Conservation (phyloP, 2,329 filamentous ascomycete genomes). For the Grosmannia clavigera region DNA sequence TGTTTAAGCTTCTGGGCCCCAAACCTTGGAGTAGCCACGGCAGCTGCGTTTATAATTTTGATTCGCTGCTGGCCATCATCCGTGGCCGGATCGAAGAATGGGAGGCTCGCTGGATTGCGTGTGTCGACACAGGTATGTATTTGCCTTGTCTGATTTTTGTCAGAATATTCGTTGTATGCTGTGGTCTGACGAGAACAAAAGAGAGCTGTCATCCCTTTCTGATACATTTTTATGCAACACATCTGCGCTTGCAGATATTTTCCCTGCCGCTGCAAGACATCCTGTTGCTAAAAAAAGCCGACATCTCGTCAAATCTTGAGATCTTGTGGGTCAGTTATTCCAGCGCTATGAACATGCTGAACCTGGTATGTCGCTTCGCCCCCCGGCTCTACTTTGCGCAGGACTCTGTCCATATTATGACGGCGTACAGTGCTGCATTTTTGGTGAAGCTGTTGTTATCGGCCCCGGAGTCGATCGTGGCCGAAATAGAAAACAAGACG, state of each 20-base stretch:
- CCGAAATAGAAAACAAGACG: no score
- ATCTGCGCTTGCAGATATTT: conserved; percentile 24
- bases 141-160: no score
- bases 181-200: background rate
- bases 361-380: background rate
- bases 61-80: conserved; percentile 15
- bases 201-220: conserved; percentile 19
- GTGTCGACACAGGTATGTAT: background rate
- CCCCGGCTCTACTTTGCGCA: background rate
- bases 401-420: background rate
- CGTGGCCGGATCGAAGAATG: conserved; percentile 16
- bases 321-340: conserved; percentile 21
- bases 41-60: conserved; percentile 12
- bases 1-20: background rate
- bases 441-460: conserved; percentile 7
- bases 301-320: conserved; percentile 9
- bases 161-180: no score
- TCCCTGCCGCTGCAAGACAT: conserved; percentile 20
- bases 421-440: conserved; percentile 8
- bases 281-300: background rate
- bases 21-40: background rate
- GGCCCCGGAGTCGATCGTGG: no score
- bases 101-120: conserved; percentile 12
- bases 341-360: conserved; percentile 15
- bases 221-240: conserved; percentile 25